These are phyloP conservation scores for Corylus heterophylla DNA, from an alignment of 306 rosid species.

Conservation along the genomic window DNA sequence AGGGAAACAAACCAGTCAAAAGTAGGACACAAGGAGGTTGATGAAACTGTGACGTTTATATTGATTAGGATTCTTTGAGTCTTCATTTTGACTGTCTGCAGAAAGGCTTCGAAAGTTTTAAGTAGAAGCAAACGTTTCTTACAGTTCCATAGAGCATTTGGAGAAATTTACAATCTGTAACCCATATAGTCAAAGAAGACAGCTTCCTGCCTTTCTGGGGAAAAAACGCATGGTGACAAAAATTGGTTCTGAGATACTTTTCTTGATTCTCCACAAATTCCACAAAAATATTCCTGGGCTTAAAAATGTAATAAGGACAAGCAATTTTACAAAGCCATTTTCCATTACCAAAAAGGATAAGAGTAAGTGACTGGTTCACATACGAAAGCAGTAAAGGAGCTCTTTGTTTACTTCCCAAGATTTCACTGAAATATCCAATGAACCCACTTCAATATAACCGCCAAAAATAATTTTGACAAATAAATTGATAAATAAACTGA, in stretches of 20 bases:
- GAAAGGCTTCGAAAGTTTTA: neutral
- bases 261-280: neutral
- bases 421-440: neutral
- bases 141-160: neutral
- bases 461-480: no score
- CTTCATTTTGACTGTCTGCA: neutral
- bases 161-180: neutral
- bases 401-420: neutral
- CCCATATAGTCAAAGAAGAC: neutral
- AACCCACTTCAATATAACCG: neutral
- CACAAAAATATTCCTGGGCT: neutral
- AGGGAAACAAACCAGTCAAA: neutral
- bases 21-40: neutral
- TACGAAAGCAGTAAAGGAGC: neutral
- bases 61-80: neutral
- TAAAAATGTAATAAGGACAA: neutral
- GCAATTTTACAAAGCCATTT: neutral
- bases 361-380: no score
- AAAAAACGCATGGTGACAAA: neutral
- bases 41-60: neutral
- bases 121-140: neutral
- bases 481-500: neutral
- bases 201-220: neutral
- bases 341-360: no score
- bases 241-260: neutral